Percentiles rank a stretch among this genome's conserved stretches.
Conservation (phyloP, 2,329 filamentous ascomycete species). For the Colletotrichum costaricense region DNA sequence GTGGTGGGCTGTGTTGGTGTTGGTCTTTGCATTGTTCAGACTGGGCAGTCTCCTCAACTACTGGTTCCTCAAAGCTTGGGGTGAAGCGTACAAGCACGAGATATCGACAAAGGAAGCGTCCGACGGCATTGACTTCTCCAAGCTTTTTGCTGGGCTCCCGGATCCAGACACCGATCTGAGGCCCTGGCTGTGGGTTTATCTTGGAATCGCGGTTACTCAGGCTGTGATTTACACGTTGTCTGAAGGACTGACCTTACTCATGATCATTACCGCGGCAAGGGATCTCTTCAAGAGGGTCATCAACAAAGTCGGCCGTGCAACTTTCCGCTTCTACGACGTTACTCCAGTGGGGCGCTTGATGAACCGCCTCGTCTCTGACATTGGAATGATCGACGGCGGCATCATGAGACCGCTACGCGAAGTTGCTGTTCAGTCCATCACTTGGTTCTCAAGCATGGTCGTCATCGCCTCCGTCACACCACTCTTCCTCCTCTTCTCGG, state of each 20-base stretch:
- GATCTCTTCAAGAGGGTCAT: conserved; percentile 80
- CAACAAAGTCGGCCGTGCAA: conserved; percentile 79
- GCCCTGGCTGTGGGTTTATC: conserved; percentile 81
- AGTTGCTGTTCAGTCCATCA: conserved; percentile 77
- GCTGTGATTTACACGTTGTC: conserved; percentile 70
- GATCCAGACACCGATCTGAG: conserved; percentile 73
- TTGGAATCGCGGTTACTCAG: conserved; percentile 71
- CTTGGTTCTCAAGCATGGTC: conserved; percentile 77
- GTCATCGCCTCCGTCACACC: conserved; percentile 87
- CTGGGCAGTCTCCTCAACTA: conserved; percentile 73
- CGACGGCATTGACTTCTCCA: conserved; percentile 38
- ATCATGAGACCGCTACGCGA: conserved; percentile 79
- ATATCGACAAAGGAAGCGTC: not conserved
- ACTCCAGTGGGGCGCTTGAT: conserved; percentile 91
- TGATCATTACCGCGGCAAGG: conserved; percentile 83
- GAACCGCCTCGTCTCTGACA: conserved; percentile 92
- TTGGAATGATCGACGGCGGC: conserved; percentile 89
- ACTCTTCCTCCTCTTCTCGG: conserved; percentile 77
- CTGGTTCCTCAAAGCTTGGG: conserved; percentile 91
- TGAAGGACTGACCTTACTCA: conserved; percentile 77
- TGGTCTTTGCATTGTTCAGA: conserved; percentile 73
- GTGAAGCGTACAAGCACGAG: conserved; percentile 71
- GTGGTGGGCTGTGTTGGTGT: conserved; percentile 77
- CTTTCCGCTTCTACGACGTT: conserved; percentile 90
- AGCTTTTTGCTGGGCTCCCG: conserved; percentile 66